Evolutionary conservation across 2,329 filamentous ascomycete genomes (phyloP), one percentile per base, ranked within the genome.

Genomic region (Fusarium sp.): DNA sequence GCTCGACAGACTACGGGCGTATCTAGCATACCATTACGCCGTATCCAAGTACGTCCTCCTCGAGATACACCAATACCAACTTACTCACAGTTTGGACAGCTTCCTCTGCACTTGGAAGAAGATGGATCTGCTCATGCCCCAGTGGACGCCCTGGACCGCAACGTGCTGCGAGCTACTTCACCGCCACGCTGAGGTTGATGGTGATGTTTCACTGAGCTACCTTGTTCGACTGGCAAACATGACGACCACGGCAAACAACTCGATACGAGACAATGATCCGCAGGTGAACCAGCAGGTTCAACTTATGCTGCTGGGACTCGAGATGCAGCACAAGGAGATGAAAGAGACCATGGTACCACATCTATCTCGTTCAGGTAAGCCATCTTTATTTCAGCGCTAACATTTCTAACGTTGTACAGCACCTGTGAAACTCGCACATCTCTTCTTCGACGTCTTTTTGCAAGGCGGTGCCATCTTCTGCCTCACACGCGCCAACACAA

Each of bases 221-320:
- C 81, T 88, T 9, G 81, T 82, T 6, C 82, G 85, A 12, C 67
- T 87, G 7, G 80, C 84, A 11, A 83, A 83, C 42, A 80, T 86
- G 20, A 73, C 80, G 5, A 82, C 82, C 54, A 83, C 86, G 62
- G 82, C 84, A 7, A 74, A 80, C 41, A 77, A 79, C 10, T 76
- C 84, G 7, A 75, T 80, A 10, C 74, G 79, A 35, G 73, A 78
- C n/a, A 66, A 67, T 14, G 72, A 79, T 45, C 64, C 76, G 41
- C 79, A 80, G 48, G 76, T 75, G 11, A 79, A 83, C 42, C 82
- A 86, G 64, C 85, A 88, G 49, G 81, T 79, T 26, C 79, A 80
- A 6, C 80, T 89, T 24, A 81, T 88, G 67, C 75, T 86, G n/a
- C 79, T 83, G 5, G 87, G 87, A 0, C 81, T 89, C 35, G 85